phyloP scores from a whole-genome alignment of 371 early-diverging fungal genomes.

The Agmasoma carcini region DNA sequence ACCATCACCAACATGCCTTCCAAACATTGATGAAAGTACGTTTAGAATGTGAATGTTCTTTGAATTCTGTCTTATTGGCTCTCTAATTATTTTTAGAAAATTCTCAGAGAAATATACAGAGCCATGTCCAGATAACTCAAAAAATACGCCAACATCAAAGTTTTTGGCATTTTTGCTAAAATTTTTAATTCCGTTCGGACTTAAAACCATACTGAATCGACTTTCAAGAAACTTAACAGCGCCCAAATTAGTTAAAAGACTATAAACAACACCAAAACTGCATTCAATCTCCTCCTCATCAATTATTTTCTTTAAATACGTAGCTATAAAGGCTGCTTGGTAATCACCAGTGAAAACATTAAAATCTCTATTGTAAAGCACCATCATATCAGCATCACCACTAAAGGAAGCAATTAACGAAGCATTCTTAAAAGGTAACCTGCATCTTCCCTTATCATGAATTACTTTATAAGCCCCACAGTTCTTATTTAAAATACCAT shows the following conservation, averaged over 20 bases:
- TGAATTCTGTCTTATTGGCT: background rate
- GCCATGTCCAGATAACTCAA: slow-evolving; percentile 99
- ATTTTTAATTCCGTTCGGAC: slow-evolving; percentile 94
- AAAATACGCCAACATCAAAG: slow-evolving; percentile 93
- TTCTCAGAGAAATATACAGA: slow-evolving; percentile 77
- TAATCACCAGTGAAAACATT: slow-evolving; percentile 48
- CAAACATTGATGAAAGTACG: slow-evolving; percentile 25
- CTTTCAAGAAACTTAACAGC: slow-evolving; percentile 30
- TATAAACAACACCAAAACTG: slow-evolving; percentile 41
- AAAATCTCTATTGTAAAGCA: slow-evolving; percentile 64
- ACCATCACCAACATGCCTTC: slow-evolving; percentile 77
- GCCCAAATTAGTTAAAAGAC: slow-evolving; percentile 46
- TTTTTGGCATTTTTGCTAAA: slow-evolving; percentile 85
- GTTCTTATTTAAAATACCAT: slow-evolving; percentile 43
- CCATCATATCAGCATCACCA: slow-evolving; percentile 95
- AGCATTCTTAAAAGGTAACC: slow-evolving; percentile 33
- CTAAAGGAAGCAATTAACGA: slow-evolving; percentile 66
- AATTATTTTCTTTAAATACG: slow-evolving; percentile 31
- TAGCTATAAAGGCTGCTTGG: slow-evolving; percentile 35
- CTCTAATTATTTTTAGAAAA: slow-evolving; percentile 53
- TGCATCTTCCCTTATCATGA: slow-evolving; percentile 65
- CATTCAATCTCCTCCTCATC: slow-evolving; percentile 1
- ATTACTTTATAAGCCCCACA: slow-evolving; percentile 95
- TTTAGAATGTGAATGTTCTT: slow-evolving; percentile 16
- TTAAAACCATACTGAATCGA: slow-evolving; percentile 51